Conservation (phyloP, 1,284 basidiomycete genomes). For the Taiwanofungus camphoratus region DNA sequence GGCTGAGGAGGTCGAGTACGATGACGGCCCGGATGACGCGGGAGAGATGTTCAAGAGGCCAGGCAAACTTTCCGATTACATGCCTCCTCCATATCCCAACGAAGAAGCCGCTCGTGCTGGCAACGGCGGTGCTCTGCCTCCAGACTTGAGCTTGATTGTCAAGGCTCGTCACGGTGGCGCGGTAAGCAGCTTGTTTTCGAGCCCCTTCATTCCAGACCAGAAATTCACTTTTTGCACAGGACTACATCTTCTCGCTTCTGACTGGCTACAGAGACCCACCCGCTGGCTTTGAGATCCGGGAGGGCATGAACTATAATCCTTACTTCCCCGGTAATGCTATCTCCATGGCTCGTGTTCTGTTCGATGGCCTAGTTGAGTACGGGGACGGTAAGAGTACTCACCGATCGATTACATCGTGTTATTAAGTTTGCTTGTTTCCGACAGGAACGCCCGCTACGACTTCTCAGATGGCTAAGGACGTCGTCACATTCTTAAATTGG, state of each 20-base stretch:
- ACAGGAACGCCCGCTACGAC: slow-evolving; percentile 92
- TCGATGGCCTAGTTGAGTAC: slow-evolving; percentile 93
- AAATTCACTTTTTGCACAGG: too few species aligned
- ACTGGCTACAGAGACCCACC: slow-evolving; percentile 98
- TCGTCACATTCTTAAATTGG: slow-evolving; percentile 93
- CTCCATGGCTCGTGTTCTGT: slow-evolving; percentile 96
- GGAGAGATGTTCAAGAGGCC: slow-evolving; percentile 99
- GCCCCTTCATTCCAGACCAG: too few species aligned
- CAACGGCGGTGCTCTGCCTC: slow-evolving; percentile 94
- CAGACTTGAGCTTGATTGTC: slow-evolving; percentile 95
- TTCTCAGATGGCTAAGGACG: slow-evolving; percentile 99
- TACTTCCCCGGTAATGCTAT: slow-evolving; percentile 98
- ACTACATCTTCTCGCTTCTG: slow-evolving; percentile 95
- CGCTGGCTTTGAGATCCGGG: slow-evolving; percentile 93
- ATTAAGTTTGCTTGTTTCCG: background rate
- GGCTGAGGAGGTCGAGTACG: slow-evolving; percentile 97
- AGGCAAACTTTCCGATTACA: slow-evolving; percentile 95
- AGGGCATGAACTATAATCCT: slow-evolving; percentile 97
- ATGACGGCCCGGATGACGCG: slow-evolving; percentile 91
- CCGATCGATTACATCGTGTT: background rate
- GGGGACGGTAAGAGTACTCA: slow-evolving; percentile 65
- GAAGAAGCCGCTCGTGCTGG: slow-evolving; percentile 95
- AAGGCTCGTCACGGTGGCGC: slow-evolving; percentile 98
- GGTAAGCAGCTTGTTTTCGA: too few species aligned
- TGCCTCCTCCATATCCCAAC: slow-evolving; percentile 95